These are phyloP conservation scores for Camellia japonica DNA, from an alignment of 148 eudicot species.

Conservation along the genomic window DNA sequence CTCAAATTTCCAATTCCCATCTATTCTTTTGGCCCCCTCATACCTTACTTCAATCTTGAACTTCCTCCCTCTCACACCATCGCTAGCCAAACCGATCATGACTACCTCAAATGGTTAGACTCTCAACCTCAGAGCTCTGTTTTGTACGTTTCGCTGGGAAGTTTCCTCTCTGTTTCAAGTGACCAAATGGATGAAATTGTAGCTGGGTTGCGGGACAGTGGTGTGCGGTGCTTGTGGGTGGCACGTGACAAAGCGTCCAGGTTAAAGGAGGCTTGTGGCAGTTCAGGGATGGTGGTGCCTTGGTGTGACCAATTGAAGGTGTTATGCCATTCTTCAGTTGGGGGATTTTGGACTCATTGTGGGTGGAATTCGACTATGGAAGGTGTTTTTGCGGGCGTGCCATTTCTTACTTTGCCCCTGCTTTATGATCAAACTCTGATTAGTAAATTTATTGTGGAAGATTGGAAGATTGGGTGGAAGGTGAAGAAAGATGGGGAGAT, in stretches of 20 bases:
- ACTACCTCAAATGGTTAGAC: slow-evolving; percentile 36
- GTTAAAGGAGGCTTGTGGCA: slow-evolving; percentile 2
- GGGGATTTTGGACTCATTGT: slow-evolving; percentile 44
- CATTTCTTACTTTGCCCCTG: slow-evolving; percentile 36
- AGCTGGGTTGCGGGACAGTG: slow-evolving; percentile 22
- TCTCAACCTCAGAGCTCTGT: slow-evolving; percentile 31
- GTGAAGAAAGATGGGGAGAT: slow-evolving; percentile 15
- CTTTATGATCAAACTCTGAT: slow-evolving; percentile 25
- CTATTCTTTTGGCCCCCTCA: slow-evolving; percentile 38
- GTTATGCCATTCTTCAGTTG: slow-evolving; percentile 30
- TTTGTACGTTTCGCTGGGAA: slow-evolving; percentile 38
- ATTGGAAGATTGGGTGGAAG: slow-evolving; percentile 44
- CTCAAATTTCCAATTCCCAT: slow-evolving; percentile 15
- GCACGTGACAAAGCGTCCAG: slow-evolving; percentile 23
- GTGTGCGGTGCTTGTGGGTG: slow-evolving; percentile 26
- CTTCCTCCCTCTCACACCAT: neutral
- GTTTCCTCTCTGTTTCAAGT: slow-evolving; percentile 23
- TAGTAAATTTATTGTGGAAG: slow-evolving; percentile 38
- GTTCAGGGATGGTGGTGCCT: slow-evolving; percentile 20
- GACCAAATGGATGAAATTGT: slow-evolving; percentile 38
- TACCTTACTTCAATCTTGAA: slow-evolving; percentile 24
- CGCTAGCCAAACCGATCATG: neutral
- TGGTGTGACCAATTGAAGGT: slow-evolving; percentile 53
- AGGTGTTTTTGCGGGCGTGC: slow-evolving; percentile 29
- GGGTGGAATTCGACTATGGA: slow-evolving; percentile 42